A percentile compares a stretch with the other conserved stretches of the same genome.
phyloP scores from a whole-genome alignment of 78 protist species.

The Dictyostelium intermedium region DNA sequence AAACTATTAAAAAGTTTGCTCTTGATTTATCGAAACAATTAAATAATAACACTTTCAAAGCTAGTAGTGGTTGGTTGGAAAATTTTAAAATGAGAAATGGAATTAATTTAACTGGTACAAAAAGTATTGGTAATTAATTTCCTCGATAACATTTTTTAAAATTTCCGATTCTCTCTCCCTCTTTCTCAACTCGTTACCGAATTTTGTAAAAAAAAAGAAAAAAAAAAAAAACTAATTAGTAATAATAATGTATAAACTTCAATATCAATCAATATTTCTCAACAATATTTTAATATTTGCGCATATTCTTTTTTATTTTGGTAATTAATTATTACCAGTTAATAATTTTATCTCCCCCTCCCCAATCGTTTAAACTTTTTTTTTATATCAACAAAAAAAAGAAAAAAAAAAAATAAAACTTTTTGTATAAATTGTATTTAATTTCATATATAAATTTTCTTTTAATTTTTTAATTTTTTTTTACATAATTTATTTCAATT shows the following conservation, averaged over 20 bases:
- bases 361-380: background rate
- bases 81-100: constrained; percentile 56
- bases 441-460: background rate
- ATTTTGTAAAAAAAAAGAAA: background rate
- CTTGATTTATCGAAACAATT: constrained; percentile 41
- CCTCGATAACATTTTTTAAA: background rate
- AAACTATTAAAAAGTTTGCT: constrained; percentile 52
- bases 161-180: background rate
- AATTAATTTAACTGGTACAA: background rate
- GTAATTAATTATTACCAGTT: background rate
- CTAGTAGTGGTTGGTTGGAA: constrained; percentile 62
- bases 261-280: background rate
- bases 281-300: background rate
- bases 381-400: background rate
- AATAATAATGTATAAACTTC: background rate
- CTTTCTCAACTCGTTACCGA: background rate
- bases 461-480: too few species aligned
- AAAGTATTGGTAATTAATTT: background rate
- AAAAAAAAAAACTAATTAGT: background rate
- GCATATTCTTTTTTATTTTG: background rate
- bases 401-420: background rate
- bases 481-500: too few species aligned
- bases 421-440: background rate
- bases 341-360: background rate
- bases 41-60: constrained; percentile 44